Evolutionary conservation across 371 early-diverging fungal species (phyloP).

Genomic region (Batkoa obscura): DNA sequence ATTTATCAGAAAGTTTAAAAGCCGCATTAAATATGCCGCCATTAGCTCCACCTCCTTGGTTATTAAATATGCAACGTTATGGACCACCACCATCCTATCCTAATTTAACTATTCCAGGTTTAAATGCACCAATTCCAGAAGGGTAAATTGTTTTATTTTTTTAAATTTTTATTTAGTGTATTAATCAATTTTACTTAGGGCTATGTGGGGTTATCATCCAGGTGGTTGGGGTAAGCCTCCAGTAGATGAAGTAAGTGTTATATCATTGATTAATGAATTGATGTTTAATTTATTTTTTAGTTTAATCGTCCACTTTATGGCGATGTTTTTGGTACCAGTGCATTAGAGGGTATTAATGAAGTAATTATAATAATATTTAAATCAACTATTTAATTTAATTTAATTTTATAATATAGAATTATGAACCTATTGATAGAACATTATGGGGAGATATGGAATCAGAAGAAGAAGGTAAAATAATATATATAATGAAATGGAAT

Average conservation of each 20-base stretch:
- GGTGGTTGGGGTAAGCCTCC: conserved; percentile 98
- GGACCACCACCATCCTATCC: conserved; percentile 96
- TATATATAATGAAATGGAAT: background rate
- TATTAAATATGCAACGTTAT: conserved; percentile 95
- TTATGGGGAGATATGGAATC: conserved; percentile 60
- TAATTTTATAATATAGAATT: no score
- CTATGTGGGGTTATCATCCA: conserved; percentile 97
- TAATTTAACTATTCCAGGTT: conserved; percentile 78
- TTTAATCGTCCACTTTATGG: conserved; percentile 87
- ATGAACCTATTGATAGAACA: conserved; percentile 47
- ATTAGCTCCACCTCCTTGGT: conserved; percentile 94
- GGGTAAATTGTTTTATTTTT: conserved; percentile 23
- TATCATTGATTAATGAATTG: background rate
- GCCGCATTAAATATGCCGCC: conserved; percentile 80
- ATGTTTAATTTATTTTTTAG: conserved; percentile 9
- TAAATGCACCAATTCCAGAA: conserved; percentile 93
- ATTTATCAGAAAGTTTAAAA: conserved; percentile 67
- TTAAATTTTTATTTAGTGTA: background rate
- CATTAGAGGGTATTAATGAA: conserved; percentile 8
- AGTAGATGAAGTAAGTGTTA: conserved; percentile 64
- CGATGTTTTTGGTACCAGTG: conserved; percentile 73
- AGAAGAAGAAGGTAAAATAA: conserved; percentile 12
- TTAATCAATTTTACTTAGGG: conserved; percentile 12
- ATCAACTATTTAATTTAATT: no score
- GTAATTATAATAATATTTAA: background rate